These are phyloP conservation scores for Fusarium buxicola DNA, from an alignment of 2,329 filamentous ascomycete genomes.

Conservation along the genomic window DNA sequence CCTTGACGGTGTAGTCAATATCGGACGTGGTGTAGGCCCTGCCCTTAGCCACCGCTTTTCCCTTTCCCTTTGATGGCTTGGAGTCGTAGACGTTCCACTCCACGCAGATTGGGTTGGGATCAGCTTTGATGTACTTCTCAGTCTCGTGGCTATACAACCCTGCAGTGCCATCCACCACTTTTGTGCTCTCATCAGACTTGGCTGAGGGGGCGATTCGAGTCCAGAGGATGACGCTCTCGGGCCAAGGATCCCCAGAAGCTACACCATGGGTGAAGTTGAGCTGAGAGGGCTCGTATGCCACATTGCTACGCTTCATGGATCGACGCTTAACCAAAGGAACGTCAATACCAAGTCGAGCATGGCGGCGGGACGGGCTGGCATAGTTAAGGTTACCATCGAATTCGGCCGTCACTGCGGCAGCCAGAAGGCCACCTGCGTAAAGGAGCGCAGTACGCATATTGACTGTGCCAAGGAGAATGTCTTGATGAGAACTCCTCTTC, in stretches of 20 bases:
- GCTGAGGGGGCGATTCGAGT: conserved; percentile 59
- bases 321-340: conserved; percentile 55
- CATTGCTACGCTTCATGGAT: conserved; percentile 23
- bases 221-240: conserved; percentile 69
- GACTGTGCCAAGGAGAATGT: neutral
- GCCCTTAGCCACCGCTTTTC: conserved; percentile 64
- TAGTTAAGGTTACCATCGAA: conserved; percentile 71
- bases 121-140: conserved; percentile 52
- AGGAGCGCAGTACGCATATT: conserved; percentile 19
- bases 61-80: conserved; percentile 50
- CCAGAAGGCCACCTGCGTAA: conserved; percentile 15
- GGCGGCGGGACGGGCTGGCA: conserved; percentile 72
- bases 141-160: conserved; percentile 62
- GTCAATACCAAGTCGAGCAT: conserved; percentile 72
- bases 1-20: conserved; percentile 81
- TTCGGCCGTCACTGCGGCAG: conserved; percentile 15
- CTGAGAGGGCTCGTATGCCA: conserved; percentile 29
- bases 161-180: conserved; percentile 51
- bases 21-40: conserved; percentile 77
- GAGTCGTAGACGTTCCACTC: conserved; percentile 67
- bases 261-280: conserved; percentile 75
- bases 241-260: conserved; percentile 61
- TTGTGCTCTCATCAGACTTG: conserved; percentile 59
- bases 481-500: neutral
- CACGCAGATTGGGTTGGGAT: conserved; percentile 70